Evolutionary conservation across 768 basidiomycete species (phyloP), one percentile per base, ranked within the genome.

Genomic region (Leccinum pellstonianum): DNA sequence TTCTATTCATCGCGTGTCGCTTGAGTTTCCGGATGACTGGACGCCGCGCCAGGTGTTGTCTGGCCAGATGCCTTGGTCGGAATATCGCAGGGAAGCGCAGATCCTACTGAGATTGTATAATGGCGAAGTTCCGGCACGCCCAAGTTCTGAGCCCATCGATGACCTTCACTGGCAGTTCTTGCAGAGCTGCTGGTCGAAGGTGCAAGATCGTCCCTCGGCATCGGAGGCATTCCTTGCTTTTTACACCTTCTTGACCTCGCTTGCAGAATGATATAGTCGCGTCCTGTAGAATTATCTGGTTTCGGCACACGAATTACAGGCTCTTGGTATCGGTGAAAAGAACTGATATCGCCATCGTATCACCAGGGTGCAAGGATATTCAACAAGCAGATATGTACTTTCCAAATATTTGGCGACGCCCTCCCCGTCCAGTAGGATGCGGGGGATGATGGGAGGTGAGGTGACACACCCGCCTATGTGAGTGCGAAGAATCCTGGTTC

Each of bases 61-160:
- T 19, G 62, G 57, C 23, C 52, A 57, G 35, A 19, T 60, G 14
- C 63, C 63, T 4, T 64, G 63, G 63, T 60, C 41, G 10, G 63
- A 64, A 55, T 64, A 38, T 54, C 54, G 14, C 35, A 54, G 52
- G 27, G 54, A 54, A 43, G 47, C 35, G 3, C 62, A 21, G 0
- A 64, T 64, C n/a, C 33, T 64, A 6, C 8, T 54, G 4, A 56
- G 33, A 15, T 51, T 64, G 21, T 12, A 33, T 17, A 11, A 11
- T 1, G 63, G 63, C 2, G 23, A 50, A 50, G 46, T 11, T 11
- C 63, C 62, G 21, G 10, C 25, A n/a, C 63, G 63, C 19, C 62
- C 63, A 6, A 56, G 31, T 21, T n/a, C 3, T 15, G 55, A 29
- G 11, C 47, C 51, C 1, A 53, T 64, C 21, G 59, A 96, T 85